These are phyloP conservation scores for Zasmidium angulare DNA, from an alignment of 2,329 filamentous ascomycete genomes.

Conservation along the genomic window DNA sequence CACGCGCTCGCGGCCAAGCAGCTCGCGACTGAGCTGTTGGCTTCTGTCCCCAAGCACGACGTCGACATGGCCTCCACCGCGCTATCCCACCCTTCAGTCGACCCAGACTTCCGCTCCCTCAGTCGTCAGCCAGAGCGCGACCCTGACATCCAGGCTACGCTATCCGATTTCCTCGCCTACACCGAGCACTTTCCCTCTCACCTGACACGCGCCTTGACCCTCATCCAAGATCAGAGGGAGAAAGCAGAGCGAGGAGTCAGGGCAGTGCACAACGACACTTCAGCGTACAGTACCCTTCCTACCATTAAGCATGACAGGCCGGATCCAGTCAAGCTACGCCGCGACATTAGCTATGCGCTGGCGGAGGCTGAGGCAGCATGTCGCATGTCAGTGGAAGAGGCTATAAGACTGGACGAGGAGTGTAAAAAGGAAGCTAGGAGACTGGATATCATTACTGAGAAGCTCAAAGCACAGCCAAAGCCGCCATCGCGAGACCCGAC, in stretches of 20 bases:
- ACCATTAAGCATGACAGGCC: constrained; percentile 49
- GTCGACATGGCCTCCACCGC: constrained; percentile 25
- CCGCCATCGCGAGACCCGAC: constrained; percentile 63
- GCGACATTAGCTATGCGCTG: constrained; percentile 56
- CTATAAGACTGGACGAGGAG: constrained; percentile 34
- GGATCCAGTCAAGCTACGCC: constrained; percentile 54
- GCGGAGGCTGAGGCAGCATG: constrained; percentile 34
- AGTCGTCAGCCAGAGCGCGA: constrained; percentile 43
- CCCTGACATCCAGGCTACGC: constrained; percentile 64
- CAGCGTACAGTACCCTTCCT: constrained; percentile 52
- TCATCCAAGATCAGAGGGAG: constrained; percentile 56
- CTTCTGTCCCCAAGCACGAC: neutral
- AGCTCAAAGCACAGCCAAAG: constrained; percentile 61
- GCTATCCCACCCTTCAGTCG: constrained; percentile 22
- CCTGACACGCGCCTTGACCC: constrained; percentile 61
- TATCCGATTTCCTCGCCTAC: constrained; percentile 68
- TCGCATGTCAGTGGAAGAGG: constrained; percentile 38
- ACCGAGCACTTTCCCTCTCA: constrained; percentile 68
- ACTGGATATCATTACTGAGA: constrained; percentile 59
- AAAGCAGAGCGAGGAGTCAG: constrained; percentile 45
- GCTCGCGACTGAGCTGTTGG: neutral
- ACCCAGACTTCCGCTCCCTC: constrained; percentile 32
- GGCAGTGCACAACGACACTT: constrained; percentile 49
- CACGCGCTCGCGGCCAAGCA: neutral
- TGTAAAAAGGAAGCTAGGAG: constrained; percentile 47